Percentiles rank a stretch among this genome's conserved stretches.
Conservation (phyloP, 169 alveolate species). For the Cryptosporidium muris region DNA sequence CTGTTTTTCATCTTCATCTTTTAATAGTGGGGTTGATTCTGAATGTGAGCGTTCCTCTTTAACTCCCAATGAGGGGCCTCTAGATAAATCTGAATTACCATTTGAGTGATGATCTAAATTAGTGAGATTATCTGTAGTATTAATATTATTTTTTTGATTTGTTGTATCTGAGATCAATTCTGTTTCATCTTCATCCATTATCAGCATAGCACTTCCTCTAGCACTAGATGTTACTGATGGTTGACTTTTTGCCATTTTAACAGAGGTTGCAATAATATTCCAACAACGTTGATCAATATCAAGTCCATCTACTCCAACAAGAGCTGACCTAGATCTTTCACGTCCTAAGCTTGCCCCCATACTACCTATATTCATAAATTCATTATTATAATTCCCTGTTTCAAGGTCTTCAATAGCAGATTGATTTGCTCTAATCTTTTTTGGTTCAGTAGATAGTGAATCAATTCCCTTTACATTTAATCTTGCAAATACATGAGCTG, state of each 20-base stretch:
- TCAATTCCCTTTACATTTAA: slow-evolving; percentile 63
- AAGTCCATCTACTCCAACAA: slow-evolving; percentile 68
- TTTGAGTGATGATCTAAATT: slow-evolving; percentile 9
- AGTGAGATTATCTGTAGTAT: not conserved
- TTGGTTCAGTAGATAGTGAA: not conserved
- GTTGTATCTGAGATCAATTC: not conserved
- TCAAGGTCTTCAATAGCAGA: slow-evolving; percentile 43
- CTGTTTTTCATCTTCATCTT: slow-evolving; percentile 39
- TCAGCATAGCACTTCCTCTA: slow-evolving; percentile 56
- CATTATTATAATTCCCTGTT: slow-evolving; percentile 19
- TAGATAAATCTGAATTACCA: not conserved
- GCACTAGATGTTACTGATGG: slow-evolving; percentile 69
- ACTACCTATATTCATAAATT: slow-evolving; percentile 17
- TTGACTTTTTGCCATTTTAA: slow-evolving; percentile 69
- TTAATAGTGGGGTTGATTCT: slow-evolving; percentile 36
- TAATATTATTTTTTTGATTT: slow-evolving; percentile 5
- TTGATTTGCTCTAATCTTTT: slow-evolving; percentile 2
- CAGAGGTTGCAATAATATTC: slow-evolving; percentile 68
- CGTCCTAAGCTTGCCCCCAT: slow-evolving; percentile 66
- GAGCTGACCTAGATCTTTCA: slow-evolving; percentile 65
- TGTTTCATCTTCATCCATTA: slow-evolving; percentile 20
- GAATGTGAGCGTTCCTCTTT: slow-evolving; percentile 62
- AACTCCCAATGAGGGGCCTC: not conserved
- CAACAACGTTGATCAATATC: slow-evolving; percentile 68
- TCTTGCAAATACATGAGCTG: slow-evolving; percentile 72